Conservation (phyloP, 768 basidiomycete genomes). For the Punctularia strigosozonata region DNA sequence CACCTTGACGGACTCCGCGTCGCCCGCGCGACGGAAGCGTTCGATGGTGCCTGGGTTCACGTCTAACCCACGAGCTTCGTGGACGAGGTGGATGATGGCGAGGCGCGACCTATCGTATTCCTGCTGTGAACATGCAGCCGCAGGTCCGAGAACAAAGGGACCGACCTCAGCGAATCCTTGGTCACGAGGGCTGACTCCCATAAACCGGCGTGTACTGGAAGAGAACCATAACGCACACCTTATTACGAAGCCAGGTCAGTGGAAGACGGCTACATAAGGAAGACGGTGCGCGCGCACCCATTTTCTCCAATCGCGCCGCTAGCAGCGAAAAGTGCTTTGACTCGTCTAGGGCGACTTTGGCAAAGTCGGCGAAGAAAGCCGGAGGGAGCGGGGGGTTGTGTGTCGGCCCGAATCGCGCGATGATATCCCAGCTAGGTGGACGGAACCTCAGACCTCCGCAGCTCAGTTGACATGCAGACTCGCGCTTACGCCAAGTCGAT, state of each 20-base stretch:
- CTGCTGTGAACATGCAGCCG: no score
- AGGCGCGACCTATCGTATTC: slow-evolving; percentile 38
- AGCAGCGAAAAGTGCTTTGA: slow-evolving; percentile 76
- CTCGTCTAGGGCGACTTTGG: slow-evolving; percentile 79
- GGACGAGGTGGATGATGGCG: slow-evolving; percentile 78
- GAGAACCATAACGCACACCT: slow-evolving; percentile 57
- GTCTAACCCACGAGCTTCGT: slow-evolving; percentile 76
- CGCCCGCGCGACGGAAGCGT: slow-evolving; percentile 54
- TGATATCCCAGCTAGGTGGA: slow-evolving; percentile 62
- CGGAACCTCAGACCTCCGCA: no score
- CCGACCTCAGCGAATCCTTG: slow-evolving; percentile 41
- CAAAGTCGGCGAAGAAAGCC: slow-evolving; percentile 72
- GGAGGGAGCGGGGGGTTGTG: slow-evolving; percentile 51
- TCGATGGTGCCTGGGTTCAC: slow-evolving; percentile 75
- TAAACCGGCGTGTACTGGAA: slow-evolving; percentile 62
- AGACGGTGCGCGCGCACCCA: no score
- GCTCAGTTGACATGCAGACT: background rate
- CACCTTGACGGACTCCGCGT: slow-evolving; percentile 50
- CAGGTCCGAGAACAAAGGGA: no score
- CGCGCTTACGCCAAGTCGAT: slow-evolving; percentile 61
- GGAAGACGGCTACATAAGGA: no score
- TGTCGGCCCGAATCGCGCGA: slow-evolving; percentile 59
- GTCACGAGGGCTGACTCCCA: slow-evolving; percentile 74
- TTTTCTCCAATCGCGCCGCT: slow-evolving; percentile 45
- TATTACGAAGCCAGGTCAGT: slow-evolving; percentile 49